Percentiles rank a stretch among this genome's conserved stretches.
Evolutionary conservation across 768 basidiomycete genomes (phyloP).

Genomic region (Phaffia australis): DNA sequence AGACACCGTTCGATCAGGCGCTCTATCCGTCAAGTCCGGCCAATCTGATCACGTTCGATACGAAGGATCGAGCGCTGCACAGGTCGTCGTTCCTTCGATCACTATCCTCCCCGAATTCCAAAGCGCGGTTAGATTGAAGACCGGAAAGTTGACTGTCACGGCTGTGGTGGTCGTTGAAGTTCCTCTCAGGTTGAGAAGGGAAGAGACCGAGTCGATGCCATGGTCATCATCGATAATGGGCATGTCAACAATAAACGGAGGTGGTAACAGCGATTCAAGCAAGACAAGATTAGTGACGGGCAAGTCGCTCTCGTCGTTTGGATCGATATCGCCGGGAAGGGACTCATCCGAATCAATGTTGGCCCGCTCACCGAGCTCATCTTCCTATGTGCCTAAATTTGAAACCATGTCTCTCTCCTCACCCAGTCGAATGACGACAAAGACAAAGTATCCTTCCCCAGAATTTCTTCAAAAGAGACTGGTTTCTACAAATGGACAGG

Average conservation of each 20-base stretch:
- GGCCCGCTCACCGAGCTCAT: conserved; percentile 21
- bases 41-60: conserved; percentile 40
- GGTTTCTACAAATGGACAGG: conserved; percentile 77
- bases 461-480: conserved; percentile 82
- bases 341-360: conserved; percentile 31
- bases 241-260: conserved; percentile 2
- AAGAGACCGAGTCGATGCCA: background rate
- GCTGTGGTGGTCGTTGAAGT: conserved; percentile 91
- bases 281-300: no score
- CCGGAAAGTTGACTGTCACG: conserved; percentile 69
- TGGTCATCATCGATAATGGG: conserved; percentile 11
- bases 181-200: conserved; percentile 39
- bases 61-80: conserved; percentile 33
- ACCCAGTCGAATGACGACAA: background rate
- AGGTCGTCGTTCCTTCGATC: conserved; percentile 83
- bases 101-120: conserved; percentile 87
- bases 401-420: conserved; percentile 22
- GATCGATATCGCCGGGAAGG: conserved; percentile 21
- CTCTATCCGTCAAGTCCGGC: conserved; percentile 41
- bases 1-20: conserved; percentile 46
- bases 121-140: conserved; percentile 52
- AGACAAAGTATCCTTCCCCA: conserved; percentile 47
- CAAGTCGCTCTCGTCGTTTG: background rate
- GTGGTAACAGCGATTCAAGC: background rate
- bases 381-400: conserved; percentile 53